These are phyloP conservation scores for Monosporascus sp. DNA, from an alignment of 2,329 filamentous ascomycete species.

Conservation along the genomic window DNA sequence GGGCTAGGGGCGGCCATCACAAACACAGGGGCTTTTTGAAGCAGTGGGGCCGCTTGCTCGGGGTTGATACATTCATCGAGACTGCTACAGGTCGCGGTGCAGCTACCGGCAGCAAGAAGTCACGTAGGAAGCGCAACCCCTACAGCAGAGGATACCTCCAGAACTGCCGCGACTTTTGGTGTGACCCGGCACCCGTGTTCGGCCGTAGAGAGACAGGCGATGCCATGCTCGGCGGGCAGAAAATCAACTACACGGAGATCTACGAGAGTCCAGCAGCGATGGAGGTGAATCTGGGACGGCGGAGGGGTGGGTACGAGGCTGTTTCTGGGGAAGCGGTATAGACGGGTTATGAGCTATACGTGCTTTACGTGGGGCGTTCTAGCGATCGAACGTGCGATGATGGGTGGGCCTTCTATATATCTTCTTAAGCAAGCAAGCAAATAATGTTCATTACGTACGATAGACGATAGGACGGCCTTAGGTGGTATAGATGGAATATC, in stretches of 20 bases:
- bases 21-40: slow-evolving; percentile 62
- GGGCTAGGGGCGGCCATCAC: slow-evolving; percentile 33
- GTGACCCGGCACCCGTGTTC: slow-evolving; percentile 78
- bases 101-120: slow-evolving; percentile 42
- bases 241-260: slow-evolving; percentile 81
- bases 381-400: neutral
- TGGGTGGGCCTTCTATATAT: neutral
- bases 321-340: slow-evolving; percentile 54
- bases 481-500: no score
- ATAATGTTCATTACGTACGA: no score
- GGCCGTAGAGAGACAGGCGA: slow-evolving; percentile 66
- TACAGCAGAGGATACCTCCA: slow-evolving; percentile 78
- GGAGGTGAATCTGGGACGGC: slow-evolving; percentile 42
- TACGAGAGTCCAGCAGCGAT: slow-evolving; percentile 79
- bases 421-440: neutral
- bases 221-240: slow-evolving; percentile 70
- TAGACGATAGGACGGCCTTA: no score
- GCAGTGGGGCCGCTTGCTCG: slow-evolving; percentile 78
- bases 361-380: neutral
- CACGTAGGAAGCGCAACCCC: slow-evolving; percentile 64
- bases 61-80: slow-evolving; percentile 88
- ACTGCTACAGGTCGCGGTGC: slow-evolving; percentile 82
- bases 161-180: slow-evolving; percentile 97
- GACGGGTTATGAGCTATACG: neutral
- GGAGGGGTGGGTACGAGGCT: slow-evolving; percentile 55